Conservation (phyloP, 2,329 filamentous ascomycete species). For the Penicillium olsonii region DNA sequence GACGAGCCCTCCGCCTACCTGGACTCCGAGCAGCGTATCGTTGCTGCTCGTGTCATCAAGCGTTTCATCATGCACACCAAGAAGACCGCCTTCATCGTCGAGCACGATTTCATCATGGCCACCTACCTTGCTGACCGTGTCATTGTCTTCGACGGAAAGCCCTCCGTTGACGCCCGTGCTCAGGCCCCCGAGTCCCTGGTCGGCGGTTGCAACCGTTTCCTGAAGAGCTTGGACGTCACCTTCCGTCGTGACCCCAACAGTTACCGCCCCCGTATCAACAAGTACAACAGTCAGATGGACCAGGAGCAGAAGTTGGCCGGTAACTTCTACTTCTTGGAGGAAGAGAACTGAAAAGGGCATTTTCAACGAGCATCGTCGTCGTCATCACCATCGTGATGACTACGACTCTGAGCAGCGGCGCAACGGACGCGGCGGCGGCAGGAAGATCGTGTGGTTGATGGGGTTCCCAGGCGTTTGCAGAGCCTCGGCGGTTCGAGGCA, state of each 20-base stretch:
- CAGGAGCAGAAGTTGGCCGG: slow-evolving; percentile 93
- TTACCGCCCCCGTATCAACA: slow-evolving; percentile 98
- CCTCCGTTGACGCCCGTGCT: slow-evolving; percentile 82
- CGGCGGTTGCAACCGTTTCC: slow-evolving; percentile 93
- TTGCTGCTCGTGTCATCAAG: slow-evolving; percentile 97
- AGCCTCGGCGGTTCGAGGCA: slow-evolving; percentile 33
- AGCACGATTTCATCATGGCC: slow-evolving; percentile 99
- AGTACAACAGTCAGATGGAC: slow-evolving; percentile 90
- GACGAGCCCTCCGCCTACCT: slow-evolving; percentile 97
- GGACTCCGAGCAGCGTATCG: slow-evolving; percentile 98
- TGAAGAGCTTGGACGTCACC: slow-evolving; percentile 95
- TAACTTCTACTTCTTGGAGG: slow-evolving; percentile 98
- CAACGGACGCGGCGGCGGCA: slow-evolving; percentile 31
- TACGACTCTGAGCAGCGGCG: slow-evolving; percentile 39
- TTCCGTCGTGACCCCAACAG: slow-evolving; percentile 98
- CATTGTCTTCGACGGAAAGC: slow-evolving; percentile 96
- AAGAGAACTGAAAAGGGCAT: slow-evolving; percentile 71
- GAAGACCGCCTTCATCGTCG: slow-evolving; percentile 98
- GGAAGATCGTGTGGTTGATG: slow-evolving; percentile 38
- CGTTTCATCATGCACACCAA: slow-evolving; percentile 99
- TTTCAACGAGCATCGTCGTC: slow-evolving; percentile 43
- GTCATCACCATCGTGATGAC: slow-evolving; percentile 38
- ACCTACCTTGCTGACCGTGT: slow-evolving; percentile 85
- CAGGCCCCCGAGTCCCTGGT: slow-evolving; percentile 89
- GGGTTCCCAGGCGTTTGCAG: slow-evolving; percentile 48